Base-by-base conservation (phyloP, 2,329 filamentous ascomycete species). In the Corinectria fuckeliana region DNA sequence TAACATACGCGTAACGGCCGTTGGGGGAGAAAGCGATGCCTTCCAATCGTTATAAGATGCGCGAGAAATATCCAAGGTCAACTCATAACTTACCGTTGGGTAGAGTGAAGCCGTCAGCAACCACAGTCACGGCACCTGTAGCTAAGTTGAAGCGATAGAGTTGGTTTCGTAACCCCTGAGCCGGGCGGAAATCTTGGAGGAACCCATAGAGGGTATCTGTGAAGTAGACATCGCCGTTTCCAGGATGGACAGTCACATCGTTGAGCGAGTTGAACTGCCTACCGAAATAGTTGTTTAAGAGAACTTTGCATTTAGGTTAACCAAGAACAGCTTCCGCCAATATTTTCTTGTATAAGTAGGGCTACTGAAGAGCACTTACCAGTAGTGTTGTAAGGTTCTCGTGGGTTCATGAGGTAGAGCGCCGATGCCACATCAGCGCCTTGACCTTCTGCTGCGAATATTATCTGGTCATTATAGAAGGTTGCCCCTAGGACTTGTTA, bases 201-300 rank as follows among this genome's bases (percentile, higher is more conserved):
- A 78, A 83, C 3, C 85, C 87, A 62, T 89, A 89, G 7, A 81
- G 77, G 0, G 84, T 82, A 58, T 89, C 86, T 1, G 86, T 89
- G 66, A 89, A 88, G 76, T 87, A 89, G n/a, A 89, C 74, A 23
- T 85, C 80, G n/a, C 80, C 78, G 56, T 82, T 86, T 10, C 72
- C 69, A 26, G 85, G 78, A 63, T 87, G 80, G 55, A 86, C 69
- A 1, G 80, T 77, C 0, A 85, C 77, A 60, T 89, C 86, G 63
- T 88, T 88, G 10, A 87, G 72, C 0, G 85, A 87, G 69, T 81
- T 86, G 73, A 88, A 88, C 38, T 82, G 78, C 3, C 85, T 80
- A n/a, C 86, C 85, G 49, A 85, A 85, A 69, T 78, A 89, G 70
- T 84, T 86, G 64, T 85, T 85, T 14, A 89, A 57, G 11, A 89